phyloP scores from a whole-genome alignment of 257 asterid genomes.

The Nicotiana noctiflora region DNA sequence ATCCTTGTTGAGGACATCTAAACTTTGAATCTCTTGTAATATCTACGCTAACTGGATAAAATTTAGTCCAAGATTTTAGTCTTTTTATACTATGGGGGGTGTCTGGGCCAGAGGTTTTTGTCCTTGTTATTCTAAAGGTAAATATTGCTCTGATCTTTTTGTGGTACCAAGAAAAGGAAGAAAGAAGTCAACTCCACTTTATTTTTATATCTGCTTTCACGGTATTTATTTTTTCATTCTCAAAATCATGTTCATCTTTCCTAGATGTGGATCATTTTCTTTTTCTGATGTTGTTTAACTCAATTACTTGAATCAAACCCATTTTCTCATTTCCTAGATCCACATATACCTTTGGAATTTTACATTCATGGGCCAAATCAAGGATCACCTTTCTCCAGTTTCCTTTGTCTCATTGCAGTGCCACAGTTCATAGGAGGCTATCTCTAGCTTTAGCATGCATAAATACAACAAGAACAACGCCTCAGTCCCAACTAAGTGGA shows the following conservation, averaged over 20 bases:
- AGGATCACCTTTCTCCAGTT: not conserved
- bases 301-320: not conserved
- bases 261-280: not conserved
- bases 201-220: not conserved
- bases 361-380: not conserved
- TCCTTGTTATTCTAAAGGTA: not conserved
- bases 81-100: no score
- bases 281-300: not conserved
- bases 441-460: not conserved
- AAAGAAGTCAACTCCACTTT: not conserved
- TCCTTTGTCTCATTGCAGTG: not conserved
- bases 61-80: not conserved
- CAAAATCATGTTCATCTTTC: not conserved
- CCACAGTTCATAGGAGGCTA: not conserved
- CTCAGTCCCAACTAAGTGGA: no score
- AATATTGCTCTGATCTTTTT: not conserved
- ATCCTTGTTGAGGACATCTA: not conserved
- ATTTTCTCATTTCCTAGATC: not conserved
- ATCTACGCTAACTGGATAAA: not conserved
- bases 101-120: no score
- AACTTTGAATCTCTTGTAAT: not conserved
- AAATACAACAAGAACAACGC: not conserved
- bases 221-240: not conserved
- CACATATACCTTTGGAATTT: not conserved
- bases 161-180: not conserved